Conservation (phyloP, 768 basidiomycete species). For the Rossbeevera mucosa region DNA sequence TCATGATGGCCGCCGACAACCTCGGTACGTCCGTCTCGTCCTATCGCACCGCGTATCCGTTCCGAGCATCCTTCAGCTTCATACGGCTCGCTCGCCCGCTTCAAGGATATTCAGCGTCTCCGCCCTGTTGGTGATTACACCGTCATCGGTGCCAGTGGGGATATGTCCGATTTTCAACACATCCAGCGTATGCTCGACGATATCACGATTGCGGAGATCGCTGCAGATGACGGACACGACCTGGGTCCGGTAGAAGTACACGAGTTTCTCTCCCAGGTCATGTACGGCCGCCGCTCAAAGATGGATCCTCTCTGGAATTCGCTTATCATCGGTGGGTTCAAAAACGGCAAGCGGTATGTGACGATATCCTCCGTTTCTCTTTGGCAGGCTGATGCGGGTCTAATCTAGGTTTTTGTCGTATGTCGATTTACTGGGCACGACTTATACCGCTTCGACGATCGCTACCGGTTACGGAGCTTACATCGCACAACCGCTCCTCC, state of each 20-base stretch:
- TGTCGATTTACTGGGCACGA: slow-evolving; percentile 95
- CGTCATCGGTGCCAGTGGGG: slow-evolving; percentile 87
- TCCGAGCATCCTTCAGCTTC: slow-evolving; percentile 56
- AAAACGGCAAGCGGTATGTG: slow-evolving; percentile 71
- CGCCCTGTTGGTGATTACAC: slow-evolving; percentile 80
- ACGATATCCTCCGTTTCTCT: neutral
- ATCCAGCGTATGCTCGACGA: slow-evolving; percentile 78
- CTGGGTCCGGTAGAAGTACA: slow-evolving; percentile 89
- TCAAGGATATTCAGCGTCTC: slow-evolving; percentile 90
- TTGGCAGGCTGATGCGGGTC: neutral
- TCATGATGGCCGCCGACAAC: slow-evolving; percentile 98
- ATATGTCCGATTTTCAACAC: slow-evolving; percentile 97
- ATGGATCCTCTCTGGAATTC: slow-evolving; percentile 96
- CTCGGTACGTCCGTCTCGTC: slow-evolving; percentile 56
- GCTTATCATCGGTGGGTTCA: slow-evolving; percentile 86
- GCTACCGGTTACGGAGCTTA: slow-evolving; percentile 94
- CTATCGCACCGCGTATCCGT: neutral
- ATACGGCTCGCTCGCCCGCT: slow-evolving; percentile 94
- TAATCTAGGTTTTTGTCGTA: slow-evolving; percentile 80
- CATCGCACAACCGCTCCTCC: slow-evolving; percentile 88
- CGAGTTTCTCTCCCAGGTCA: slow-evolving; percentile 83
- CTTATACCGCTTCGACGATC: slow-evolving; percentile 87
- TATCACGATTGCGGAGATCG: slow-evolving; percentile 72
- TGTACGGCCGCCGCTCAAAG: slow-evolving; percentile 86
- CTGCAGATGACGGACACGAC: slow-evolving; percentile 75